Evolutionary conservation across 108 stramenopile genomes (phyloP), one percentile per base, ranked within the genome.

Genomic region (Hondaea fermentalgiana): DNA sequence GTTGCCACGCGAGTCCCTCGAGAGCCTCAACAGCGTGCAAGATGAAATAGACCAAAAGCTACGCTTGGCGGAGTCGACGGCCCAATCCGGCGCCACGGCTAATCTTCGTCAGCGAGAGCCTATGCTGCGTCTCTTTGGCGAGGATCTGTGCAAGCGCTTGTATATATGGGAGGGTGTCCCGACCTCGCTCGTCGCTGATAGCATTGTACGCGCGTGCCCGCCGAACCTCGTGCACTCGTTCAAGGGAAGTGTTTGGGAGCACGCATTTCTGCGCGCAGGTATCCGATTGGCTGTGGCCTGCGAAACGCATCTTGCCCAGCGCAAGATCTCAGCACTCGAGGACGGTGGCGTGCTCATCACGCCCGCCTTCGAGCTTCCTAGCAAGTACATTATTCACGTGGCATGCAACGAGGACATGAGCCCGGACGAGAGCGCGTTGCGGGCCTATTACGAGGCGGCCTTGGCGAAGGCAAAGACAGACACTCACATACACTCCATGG

Each of bases 321-420:
- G 51, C n/a, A 83, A 53, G 76, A 83, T 53, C 49, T 21, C 49
- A 17, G 28, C 25, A 17, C 51, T 83, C 6, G 76, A 83, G 51
- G 6, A 10, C 4, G 76, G 76, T 17, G 49, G 23, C 23, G 51
- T 83, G 17, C 16, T 83, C 49, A 53, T 23, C 45, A 83, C 76
- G 45, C 76, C 76, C 6, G 76, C 49, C 51, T 83, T 83, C 51
- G 76, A 83, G 25, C 76, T 83, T 17, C 51, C 76, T 6, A 53
- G 76, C 76, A 83, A 83, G 51, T 83, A 83, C 51, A 83, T 83
- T 53, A 53, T 83, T 23, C 76, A 83, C 76, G 51, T 53, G 17
- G 76, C 28, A 14, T 57, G 55, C 76, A 17, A 42, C 64, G 10
- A 28, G 64, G 42, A 42, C 35, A 23, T 12, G 25, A 23, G 17